phyloP scores from a whole-genome alignment of 169 alveolate genomes.

The Cryptosporidium xiaoi region DNA sequence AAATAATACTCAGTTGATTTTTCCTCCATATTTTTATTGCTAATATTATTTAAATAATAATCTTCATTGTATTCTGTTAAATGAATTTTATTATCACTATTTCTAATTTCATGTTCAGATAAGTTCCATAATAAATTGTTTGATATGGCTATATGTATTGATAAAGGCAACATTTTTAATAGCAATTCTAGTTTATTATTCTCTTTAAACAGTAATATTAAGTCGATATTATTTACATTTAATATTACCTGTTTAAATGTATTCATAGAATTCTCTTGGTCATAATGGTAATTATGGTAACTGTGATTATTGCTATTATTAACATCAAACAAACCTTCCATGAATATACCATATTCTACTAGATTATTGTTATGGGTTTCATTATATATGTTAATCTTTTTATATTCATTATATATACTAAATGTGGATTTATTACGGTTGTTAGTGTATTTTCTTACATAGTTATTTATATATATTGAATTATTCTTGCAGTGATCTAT shows the following conservation, averaged over 20 bases:
- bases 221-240: slow-evolving; percentile 7
- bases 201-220: not conserved
- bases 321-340: not conserved
- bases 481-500: not conserved
- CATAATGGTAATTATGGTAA: not conserved
- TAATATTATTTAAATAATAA: not conserved
- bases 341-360: slow-evolving; percentile 11
- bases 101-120: not conserved
- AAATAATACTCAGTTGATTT: no score
- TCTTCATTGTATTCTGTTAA: not conserved
- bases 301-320: not conserved
- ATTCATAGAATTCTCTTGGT: not conserved
- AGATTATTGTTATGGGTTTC: not conserved
- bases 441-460: not conserved
- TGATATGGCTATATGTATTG: not conserved
- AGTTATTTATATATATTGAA: not conserved
- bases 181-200: slow-evolving; percentile 15
- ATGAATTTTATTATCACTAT: not conserved
- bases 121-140: slow-evolving; percentile 16
- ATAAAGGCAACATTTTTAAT: slow-evolving; percentile 21
- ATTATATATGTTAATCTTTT: slow-evolving; percentile 9
- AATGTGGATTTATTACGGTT: not conserved
- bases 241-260: slow-evolving; percentile 11
- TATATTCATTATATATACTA: slow-evolving; percentile 1
- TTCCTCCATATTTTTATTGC: not conserved